A percentile compares a stretch with the other conserved stretches of the same genome.
phyloP scores from a whole-genome alignment of 768 basidiomycete species.

The Boletus insuetus region DNA sequence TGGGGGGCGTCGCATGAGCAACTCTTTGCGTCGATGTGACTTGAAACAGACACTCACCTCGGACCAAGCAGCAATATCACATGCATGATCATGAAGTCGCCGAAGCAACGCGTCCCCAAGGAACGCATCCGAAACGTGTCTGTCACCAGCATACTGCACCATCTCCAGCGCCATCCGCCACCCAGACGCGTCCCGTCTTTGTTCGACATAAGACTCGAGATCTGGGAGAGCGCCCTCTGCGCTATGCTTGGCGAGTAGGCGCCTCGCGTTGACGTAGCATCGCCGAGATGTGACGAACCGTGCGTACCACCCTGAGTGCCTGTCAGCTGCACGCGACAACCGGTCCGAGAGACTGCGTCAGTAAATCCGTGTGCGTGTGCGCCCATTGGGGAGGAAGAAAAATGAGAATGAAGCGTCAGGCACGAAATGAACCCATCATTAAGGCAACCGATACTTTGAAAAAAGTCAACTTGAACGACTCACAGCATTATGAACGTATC shows the following conservation, averaged over 20 bases:
- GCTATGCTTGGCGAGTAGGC: slow-evolving; percentile 26
- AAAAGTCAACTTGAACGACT: slow-evolving; percentile 3
- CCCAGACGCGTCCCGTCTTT: slow-evolving; percentile 49
- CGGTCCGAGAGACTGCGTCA: slow-evolving; percentile 38
- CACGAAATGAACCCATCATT: neutral
- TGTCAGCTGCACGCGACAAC: slow-evolving; percentile 34
- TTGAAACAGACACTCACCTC: slow-evolving; percentile 36
- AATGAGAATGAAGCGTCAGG: neutral
- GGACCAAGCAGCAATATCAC: slow-evolving; percentile 53
- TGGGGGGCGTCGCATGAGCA: neutral
- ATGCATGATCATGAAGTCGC: slow-evolving; percentile 39
- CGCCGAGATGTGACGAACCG: slow-evolving; percentile 40
- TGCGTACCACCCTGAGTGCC: slow-evolving; percentile 39
- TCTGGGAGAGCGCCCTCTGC: slow-evolving; percentile 30
- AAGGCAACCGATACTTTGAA: neutral
- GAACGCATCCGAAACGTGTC: slow-evolving; percentile 35
- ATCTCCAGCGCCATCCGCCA: slow-evolving; percentile 49
- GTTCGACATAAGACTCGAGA: slow-evolving; percentile 45
- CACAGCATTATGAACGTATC: slow-evolving; percentile 19
- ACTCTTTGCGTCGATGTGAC: too few species aligned
- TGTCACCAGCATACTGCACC: slow-evolving; percentile 51
- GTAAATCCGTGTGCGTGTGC: neutral
- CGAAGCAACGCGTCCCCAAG: slow-evolving; percentile 27
- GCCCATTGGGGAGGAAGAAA: neutral
- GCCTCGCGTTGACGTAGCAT: slow-evolving; percentile 33